A percentile compares a stretch with the other conserved stretches of the same genome.
Conservation (phyloP, 495 filamentous ascomycete genomes). For the Aspergillus affinis region DNA sequence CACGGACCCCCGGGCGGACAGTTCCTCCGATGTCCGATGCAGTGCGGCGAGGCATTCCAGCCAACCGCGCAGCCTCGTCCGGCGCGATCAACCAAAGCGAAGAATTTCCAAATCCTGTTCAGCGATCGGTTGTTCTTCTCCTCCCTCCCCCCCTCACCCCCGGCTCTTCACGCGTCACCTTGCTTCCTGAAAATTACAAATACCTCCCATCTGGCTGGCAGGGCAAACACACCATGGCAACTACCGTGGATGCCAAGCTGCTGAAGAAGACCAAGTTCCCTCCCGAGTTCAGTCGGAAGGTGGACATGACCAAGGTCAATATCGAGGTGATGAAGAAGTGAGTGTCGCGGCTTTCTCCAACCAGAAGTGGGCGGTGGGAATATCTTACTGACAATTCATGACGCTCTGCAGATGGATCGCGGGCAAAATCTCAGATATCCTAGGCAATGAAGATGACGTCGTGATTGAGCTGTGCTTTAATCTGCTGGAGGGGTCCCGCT, state of each 20-base stretch:
- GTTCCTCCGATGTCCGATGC: neutral
- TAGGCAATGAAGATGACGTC: constrained; percentile 91
- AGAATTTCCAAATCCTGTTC: neutral
- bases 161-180: constrained; percentile 10
- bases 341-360: constrained; percentile 21
- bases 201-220: neutral
- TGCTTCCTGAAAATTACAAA: neutral
- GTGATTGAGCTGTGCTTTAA: constrained; percentile 92
- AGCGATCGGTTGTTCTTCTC: too few species aligned
- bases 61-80: constrained; percentile 16
- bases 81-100: constrained; percentile 2
- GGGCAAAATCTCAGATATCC: constrained; percentile 77
- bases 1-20: constrained; percentile 15
- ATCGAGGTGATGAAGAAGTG: constrained; percentile 97
- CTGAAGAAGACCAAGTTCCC: constrained; percentile 91
- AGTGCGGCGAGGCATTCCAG: constrained; percentile 10
- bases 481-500: constrained; percentile 75
- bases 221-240: constrained; percentile 56
- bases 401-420: constrained; percentile 77
- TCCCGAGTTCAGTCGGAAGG: constrained; percentile 88
- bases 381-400: constrained; percentile 13
- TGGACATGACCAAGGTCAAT: constrained; percentile 96
- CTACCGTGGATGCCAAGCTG: constrained; percentile 80
- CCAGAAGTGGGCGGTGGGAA: neutral
- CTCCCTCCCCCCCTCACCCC: too few species aligned